These are phyloP conservation scores for Chlorella sorokiniana DNA, from an alignment of 139 green algal genomes.

Conservation along the genomic window DNA sequence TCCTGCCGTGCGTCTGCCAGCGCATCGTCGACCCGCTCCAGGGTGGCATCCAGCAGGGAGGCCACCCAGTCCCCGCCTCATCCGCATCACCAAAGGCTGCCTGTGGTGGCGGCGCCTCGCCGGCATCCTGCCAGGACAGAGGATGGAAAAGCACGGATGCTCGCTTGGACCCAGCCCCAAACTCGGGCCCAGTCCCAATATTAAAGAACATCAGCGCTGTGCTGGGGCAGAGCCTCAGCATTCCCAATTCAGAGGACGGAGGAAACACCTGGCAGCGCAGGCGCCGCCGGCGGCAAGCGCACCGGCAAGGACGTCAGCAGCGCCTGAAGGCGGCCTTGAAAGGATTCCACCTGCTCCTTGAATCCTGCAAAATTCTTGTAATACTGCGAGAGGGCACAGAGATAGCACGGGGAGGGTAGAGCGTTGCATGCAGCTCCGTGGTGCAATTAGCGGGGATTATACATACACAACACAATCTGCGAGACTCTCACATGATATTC, in stretches of 20 bases:
- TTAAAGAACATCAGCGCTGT: too few species aligned
- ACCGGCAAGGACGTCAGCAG: slow-evolving; percentile 32
- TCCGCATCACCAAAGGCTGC: slow-evolving; percentile 42
- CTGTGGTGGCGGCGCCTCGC: neutral
- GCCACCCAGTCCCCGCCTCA: slow-evolving; percentile 45
- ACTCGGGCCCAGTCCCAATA: too few species aligned
- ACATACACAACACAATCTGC: neutral
- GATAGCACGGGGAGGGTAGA: neutral
- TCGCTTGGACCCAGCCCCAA: too few species aligned
- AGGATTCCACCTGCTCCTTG: slow-evolving; percentile 18
- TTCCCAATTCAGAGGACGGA: too few species aligned
- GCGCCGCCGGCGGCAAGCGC: neutral
- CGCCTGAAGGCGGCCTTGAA: slow-evolving; percentile 21
- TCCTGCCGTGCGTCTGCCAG: slow-evolving; percentile 40
- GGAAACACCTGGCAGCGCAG: neutral
- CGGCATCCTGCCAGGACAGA: neutral
- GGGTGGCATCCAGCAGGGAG: slow-evolving; percentile 51
- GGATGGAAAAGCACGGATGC: neutral
- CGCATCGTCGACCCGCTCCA: slow-evolving; percentile 59
- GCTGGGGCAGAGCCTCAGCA: too few species aligned
- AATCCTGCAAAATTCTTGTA: slow-evolving; percentile 50
- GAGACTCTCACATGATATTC: neutral
- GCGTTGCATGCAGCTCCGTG: neutral
- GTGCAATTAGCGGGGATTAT: too few species aligned
- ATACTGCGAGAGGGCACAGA: slow-evolving; percentile 38